These are phyloP conservation scores for Colletotrichum higginsianum DNA, from an alignment of 2,329 filamentous ascomycete genomes.

Conservation along the genomic window DNA sequence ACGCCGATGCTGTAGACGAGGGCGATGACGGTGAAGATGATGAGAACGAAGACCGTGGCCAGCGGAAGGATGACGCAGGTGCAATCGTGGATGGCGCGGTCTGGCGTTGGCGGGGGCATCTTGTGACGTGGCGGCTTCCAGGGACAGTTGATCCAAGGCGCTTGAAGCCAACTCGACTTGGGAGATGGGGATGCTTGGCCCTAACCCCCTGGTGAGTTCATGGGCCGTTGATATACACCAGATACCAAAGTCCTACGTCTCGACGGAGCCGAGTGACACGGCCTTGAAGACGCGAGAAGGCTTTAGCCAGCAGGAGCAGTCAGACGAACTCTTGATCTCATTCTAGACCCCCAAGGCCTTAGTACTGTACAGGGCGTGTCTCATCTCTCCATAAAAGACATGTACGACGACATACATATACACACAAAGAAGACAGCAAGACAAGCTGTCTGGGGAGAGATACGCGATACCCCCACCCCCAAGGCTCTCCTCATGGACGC, in stretches of 20 bases:
- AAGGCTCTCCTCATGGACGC: slow-evolving; percentile 21
- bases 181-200: not conserved
- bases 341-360: not conserved
- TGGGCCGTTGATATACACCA: slow-evolving; percentile 5
- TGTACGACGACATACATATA: slow-evolving; percentile 4
- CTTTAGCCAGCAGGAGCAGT: not conserved
- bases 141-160: not conserved
- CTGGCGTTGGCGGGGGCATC: slow-evolving; percentile 19
- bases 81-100: slow-evolving; percentile 31
- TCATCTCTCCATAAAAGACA: slow-evolving; percentile 14
- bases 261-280: too few relatives aligned
- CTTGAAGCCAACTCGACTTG: not conserved
- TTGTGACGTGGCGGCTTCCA: not conserved
- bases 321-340: slow-evolving; percentile 20
- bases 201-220: not conserved
- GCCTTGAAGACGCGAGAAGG: not conserved
- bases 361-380: slow-evolving; percentile 29
- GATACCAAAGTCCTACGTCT: not conserved
- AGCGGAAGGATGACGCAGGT: slow-evolving; percentile 27
- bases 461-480: not conserved
- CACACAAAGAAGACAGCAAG: not conserved
- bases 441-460: not conserved
- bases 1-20: slow-evolving; percentile 35
- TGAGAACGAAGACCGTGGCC: slow-evolving; percentile 23
- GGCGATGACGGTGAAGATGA: slow-evolving; percentile 30